phyloP scores from a whole-genome alignment of 208 protist species.

The Crithidia brevicula region DNA sequence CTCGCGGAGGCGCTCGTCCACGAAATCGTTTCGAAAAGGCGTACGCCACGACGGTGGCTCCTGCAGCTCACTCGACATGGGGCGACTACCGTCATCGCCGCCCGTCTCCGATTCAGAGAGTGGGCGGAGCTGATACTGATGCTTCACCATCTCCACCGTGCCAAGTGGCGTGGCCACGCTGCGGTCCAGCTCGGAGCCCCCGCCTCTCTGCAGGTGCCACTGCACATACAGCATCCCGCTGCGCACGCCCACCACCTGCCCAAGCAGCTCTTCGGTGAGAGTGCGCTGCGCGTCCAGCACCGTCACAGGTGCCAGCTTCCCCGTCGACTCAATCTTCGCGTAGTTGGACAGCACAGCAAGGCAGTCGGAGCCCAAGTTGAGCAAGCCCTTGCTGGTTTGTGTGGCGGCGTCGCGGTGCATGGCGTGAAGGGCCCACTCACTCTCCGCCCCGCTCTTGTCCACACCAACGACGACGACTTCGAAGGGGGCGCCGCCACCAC shows the following conservation, averaged over 20 bases:
- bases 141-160: conserved; percentile 41
- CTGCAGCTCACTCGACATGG: conserved; percentile 24
- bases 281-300: conserved; percentile 57
- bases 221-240: conserved; percentile 79
- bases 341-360: conserved; percentile 57
- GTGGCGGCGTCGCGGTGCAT: conserved; percentile 44
- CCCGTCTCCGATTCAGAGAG: too few species aligned
- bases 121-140: conserved; percentile 43
- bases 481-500: conserved; percentile 7
- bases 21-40: conserved; percentile 91
- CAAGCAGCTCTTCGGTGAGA: conserved; percentile 68
- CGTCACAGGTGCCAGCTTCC: conserved; percentile 37
- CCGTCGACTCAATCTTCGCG: conserved; percentile 31
- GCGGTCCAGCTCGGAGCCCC: conserved; percentile 56
- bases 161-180: conserved; percentile 78
- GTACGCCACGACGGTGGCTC: conserved; percentile 90
- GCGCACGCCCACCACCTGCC: conserved; percentile 84
- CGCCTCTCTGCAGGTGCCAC: conserved; percentile 70
- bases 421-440: conserved; percentile 61
- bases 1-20: conserved; percentile 79
- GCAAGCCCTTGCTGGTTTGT: conserved; percentile 46
- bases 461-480: conserved; percentile 79
- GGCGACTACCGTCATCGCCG: too few species aligned
- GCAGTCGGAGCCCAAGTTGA: conserved; percentile 74
- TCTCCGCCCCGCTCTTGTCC: conserved; percentile 55